Conservation (phyloP, 805 yeast species). For the Pichia cabralensis region DNA sequence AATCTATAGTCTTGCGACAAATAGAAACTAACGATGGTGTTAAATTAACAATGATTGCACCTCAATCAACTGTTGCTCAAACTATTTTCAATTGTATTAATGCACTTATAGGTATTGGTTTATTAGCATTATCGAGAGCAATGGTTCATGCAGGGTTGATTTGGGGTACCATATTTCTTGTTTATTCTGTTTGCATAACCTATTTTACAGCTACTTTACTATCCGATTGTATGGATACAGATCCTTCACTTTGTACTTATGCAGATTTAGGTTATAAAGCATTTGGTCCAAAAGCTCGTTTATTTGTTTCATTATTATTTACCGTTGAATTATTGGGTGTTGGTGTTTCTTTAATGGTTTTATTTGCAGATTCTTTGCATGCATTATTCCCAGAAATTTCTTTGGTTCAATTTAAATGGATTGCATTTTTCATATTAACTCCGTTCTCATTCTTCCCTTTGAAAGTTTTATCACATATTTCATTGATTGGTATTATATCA, state of each 20-base stretch:
- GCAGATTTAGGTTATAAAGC: slow-evolving; percentile 87
- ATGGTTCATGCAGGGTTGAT: slow-evolving; percentile 56
- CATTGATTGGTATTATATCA: slow-evolving; percentile 46
- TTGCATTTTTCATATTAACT: slow-evolving; percentile 61
- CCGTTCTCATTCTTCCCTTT: slow-evolving; percentile 67
- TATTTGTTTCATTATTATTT: slow-evolving; percentile 62
- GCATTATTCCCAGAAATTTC: slow-evolving; percentile 52
- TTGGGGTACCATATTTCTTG: slow-evolving; percentile 49
- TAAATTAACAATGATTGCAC: slow-evolving; percentile 60
- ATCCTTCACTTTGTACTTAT: slow-evolving; percentile 71
- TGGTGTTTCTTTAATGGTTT: slow-evolving; percentile 70
- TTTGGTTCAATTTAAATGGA: slow-evolving; percentile 46
- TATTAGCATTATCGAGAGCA: slow-evolving; percentile 58
- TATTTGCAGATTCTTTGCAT: slow-evolving; percentile 78
- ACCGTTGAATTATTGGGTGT: slow-evolving; percentile 72
- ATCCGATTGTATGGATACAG: slow-evolving; percentile 69
- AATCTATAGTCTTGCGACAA: slow-evolving; percentile 29
- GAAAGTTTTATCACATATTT: slow-evolving; percentile 42
- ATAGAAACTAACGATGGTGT: slow-evolving; percentile 67
- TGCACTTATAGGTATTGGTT: slow-evolving; percentile 58
- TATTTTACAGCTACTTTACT: slow-evolving; percentile 69
- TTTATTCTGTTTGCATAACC: slow-evolving; percentile 56
- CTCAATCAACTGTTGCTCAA: slow-evolving; percentile 72
- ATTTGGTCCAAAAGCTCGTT: slow-evolving; percentile 67
- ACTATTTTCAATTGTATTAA: slow-evolving; percentile 60